Evolutionary conservation across 1,139 yeast species (phyloP), one percentile per base, ranked within the genome.

Genomic region (Meyerozyma sp.): DNA sequence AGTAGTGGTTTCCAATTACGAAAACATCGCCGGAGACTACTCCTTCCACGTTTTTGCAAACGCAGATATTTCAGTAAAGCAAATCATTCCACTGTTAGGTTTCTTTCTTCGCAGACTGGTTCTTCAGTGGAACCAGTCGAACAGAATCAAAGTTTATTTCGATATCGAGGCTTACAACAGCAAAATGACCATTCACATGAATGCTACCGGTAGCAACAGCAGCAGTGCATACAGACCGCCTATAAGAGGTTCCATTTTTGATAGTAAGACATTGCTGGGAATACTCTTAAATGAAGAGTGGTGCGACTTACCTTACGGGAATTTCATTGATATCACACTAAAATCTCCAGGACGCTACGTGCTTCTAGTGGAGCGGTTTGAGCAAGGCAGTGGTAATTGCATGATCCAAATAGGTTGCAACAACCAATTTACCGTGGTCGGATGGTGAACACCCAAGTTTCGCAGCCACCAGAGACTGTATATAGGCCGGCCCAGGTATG

Each of bases 321-420:
- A 70, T 1, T 75, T 63, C 52, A 52, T 75, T 10, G 76, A 74
- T 40, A 59, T 61, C 46, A 39, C 48, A 13, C 40, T 64, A 25
- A 49, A 58, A 28, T 40, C 52, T 2, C 62, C 66, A 25, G 70
- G 69, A 11, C 52, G 61, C 34, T 67, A 69, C 44, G 61, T 75
- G 4, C 49, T 77, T 8, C 55, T 77, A 20, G 61, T 75, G 16
- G 82, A 77, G 52, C 53, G 82, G 40, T 73, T 77, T 46, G 82
- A 77, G 47, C 55, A 58, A 10, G 82, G 82, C 0, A 42, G 49
- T 3, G 82, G 79, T 4, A 52, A 49, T 3, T 56, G 74, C 23
- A 50, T 55, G 11, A 66, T 76, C 3, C 66, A 63, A 9, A 54
- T 72, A 38, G 81, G 79, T 1, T 55, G 67, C 37, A 34, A 34